phyloP scores from a whole-genome alignment of 2,329 filamentous ascomycete genomes.

The Colletotrichum costaricense region DNA sequence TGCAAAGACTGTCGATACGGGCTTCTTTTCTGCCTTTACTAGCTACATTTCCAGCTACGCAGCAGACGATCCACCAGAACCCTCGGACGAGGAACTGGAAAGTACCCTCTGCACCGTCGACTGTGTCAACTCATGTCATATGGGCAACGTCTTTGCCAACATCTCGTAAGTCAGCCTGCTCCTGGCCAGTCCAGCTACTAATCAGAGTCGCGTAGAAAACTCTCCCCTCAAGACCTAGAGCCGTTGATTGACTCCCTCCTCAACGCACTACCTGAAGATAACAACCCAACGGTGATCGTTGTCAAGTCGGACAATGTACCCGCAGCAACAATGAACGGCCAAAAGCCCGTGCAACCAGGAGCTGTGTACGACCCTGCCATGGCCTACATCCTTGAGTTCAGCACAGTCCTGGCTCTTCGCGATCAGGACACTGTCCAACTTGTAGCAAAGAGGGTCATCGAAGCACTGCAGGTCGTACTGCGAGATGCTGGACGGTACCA shows the following conservation, averaged over 20 bases:
- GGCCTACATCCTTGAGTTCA: constrained; percentile 91
- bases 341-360: constrained; percentile 63
- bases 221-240: constrained; percentile 50
- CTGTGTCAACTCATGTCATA: constrained; percentile 89
- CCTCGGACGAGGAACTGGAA: constrained; percentile 95
- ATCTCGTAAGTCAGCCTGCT: constrained; percentile 71
- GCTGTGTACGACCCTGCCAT: constrained; percentile 85
- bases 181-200: neutral
- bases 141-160: constrained; percentile 85
- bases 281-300: constrained; percentile 79
- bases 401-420: constrained; percentile 82
- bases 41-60: constrained; percentile 99
- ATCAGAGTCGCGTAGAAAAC: constrained; percentile 45
- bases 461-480: constrained; percentile 83
- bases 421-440: constrained; percentile 78
- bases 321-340: constrained; percentile 69
- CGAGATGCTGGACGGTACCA: constrained; percentile 84
- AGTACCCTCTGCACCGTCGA: constrained; percentile 95
- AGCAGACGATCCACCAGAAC: constrained; percentile 96
- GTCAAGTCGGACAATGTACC: constrained; percentile 88
- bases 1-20: constrained; percentile 80
- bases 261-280: constrained; percentile 87
- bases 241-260: constrained; percentile 76
- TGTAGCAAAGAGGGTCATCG: constrained; percentile 83
- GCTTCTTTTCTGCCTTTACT: constrained; percentile 93